Percentiles rank a stretch among this genome's conserved stretches.
These are phyloP conservation scores for Piromyces finnis DNA, from an alignment of 192 early-diverging fungal species.

Conservation along the genomic window DNA sequence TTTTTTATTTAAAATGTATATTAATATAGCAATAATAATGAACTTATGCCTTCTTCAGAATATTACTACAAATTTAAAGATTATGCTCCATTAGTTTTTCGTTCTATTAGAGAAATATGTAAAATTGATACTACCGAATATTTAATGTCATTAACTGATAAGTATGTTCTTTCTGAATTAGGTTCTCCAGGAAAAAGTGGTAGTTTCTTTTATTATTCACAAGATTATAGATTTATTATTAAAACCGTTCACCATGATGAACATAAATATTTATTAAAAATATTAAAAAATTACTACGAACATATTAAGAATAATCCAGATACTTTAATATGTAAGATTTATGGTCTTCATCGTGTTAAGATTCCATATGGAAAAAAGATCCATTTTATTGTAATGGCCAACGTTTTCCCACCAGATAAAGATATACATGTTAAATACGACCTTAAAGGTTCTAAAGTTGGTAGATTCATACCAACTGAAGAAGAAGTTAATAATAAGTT, in stretches of 20 bases:
- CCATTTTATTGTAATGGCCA: conserved; percentile 99
- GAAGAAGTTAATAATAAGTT: conserved; percentile 60
- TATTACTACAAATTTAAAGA: conserved; percentile 99
- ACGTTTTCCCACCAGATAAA: conserved; percentile 90
- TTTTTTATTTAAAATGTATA: not conserved
- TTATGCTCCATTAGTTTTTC: conserved; percentile 95
- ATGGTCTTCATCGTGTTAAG: conserved; percentile 91
- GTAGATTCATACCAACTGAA: conserved; percentile 59
- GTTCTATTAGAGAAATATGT: conserved; percentile 70
- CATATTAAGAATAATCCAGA: conserved; percentile 76
- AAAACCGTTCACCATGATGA: conserved; percentile 91
- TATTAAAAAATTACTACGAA: conserved; percentile 77
- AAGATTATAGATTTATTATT: conserved; percentile 97
- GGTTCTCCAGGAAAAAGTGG: conserved; percentile 90
- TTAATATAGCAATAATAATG: conserved; percentile 57
- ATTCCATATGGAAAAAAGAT: conserved; percentile 81
- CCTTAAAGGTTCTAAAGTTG: conserved; percentile 84
- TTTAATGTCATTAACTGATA: conserved; percentile 78
- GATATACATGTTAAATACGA: conserved; percentile 95
- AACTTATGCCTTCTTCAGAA: conserved; percentile 79
- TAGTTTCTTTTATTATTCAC: conserved; percentile 93
- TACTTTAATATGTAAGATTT: conserved; percentile 84
- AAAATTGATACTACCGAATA: conserved; percentile 85
- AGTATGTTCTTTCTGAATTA: conserved; percentile 90
- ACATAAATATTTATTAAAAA: conserved; percentile 80